A percentile compares a stretch with the other conserved stretches of the same genome.
Conservation (phyloP, 352 stramenopile species). For the Phytophthora fragariae region DNA sequence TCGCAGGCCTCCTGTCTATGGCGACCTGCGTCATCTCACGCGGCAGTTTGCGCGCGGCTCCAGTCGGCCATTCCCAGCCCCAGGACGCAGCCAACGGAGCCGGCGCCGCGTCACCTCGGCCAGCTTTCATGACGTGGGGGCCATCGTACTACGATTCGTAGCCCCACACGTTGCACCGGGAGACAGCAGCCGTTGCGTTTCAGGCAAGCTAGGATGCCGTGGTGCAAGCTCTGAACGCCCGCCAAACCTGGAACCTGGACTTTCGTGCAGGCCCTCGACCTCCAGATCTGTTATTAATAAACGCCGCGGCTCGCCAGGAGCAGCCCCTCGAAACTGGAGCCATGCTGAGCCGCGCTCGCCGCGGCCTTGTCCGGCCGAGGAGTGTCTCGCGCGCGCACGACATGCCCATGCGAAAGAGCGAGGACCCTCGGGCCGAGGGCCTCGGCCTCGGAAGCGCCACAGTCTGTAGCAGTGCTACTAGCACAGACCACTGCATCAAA, state of each 20-base stretch:
- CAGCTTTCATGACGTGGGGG: constrained; percentile 18
- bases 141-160: no score
- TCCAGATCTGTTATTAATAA: constrained; percentile 15
- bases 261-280: constrained; percentile 11
- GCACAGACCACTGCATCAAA: not conserved
- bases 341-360: constrained; percentile 3
- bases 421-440: not conserved
- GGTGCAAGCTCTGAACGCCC: constrained; percentile 26
- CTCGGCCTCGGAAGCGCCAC: not conserved
- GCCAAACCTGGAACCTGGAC: constrained; percentile 31
- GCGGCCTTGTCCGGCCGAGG: constrained; percentile 15
- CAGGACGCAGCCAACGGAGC: constrained; percentile 10
- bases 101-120: not conserved
- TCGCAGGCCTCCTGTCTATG: constrained; percentile 34
- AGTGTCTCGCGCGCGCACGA: constrained; percentile 28
- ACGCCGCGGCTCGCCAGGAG: constrained; percentile 15
- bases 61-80: constrained; percentile 17
- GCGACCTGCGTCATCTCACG: constrained; percentile 54
- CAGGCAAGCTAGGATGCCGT: not conserved
- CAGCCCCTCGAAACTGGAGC: constrained; percentile 30
- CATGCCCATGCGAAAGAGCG: constrained; percentile 7
- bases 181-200: constrained; percentile 34
- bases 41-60: constrained; percentile 45
- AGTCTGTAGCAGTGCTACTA: not conserved
- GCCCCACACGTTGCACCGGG: no score